A percentile compares a stretch with the other conserved stretches of the same genome.
Conservation (phyloP, 108 stramenopile genomes). For the Fragilariopsis cylindrus region DNA sequence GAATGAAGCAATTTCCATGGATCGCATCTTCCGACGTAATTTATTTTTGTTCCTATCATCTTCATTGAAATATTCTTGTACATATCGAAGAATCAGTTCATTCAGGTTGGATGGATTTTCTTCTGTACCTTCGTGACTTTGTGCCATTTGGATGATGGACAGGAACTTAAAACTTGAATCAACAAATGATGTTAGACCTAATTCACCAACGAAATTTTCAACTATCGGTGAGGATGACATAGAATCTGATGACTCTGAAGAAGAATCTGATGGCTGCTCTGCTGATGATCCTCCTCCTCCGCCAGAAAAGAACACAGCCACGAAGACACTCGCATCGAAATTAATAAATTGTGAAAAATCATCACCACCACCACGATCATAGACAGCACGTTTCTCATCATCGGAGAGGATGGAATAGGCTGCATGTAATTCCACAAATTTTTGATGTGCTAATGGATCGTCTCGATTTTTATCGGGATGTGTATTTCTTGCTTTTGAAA, state of each 20-base stretch:
- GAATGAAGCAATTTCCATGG: slow-evolving; percentile 4
- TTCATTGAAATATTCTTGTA: not conserved
- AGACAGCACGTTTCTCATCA: slow-evolving; percentile 55
- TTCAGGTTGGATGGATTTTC: too few relatives aligned
- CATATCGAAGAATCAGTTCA: not conserved
- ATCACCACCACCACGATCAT: slow-evolving; percentile 62
- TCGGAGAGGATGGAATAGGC: slow-evolving; percentile 76
- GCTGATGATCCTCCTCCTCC: not conserved
- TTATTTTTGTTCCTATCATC: not conserved
- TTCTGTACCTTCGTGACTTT: not conserved
- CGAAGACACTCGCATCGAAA: not conserved
- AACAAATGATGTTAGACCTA: not conserved
- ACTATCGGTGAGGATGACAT: not conserved
- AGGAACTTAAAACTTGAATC: not conserved
- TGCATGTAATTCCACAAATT: slow-evolving; percentile 69
- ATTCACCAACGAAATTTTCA: slow-evolving; percentile 1
- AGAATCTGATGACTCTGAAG: too few relatives aligned
- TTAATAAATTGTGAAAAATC: not conserved
- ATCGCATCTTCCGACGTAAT: not conserved
- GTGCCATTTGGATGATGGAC: not conserved
- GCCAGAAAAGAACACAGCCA: not conserved
- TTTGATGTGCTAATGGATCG: slow-evolving; percentile 60
- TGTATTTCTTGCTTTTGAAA: slow-evolving; percentile 64
- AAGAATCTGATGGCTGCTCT: too few relatives aligned
- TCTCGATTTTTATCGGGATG: slow-evolving; percentile 79